These are phyloP conservation scores for Pseudoperonospora humuli DNA, from an alignment of 352 stramenopile genomes.

Conservation along the genomic window DNA sequence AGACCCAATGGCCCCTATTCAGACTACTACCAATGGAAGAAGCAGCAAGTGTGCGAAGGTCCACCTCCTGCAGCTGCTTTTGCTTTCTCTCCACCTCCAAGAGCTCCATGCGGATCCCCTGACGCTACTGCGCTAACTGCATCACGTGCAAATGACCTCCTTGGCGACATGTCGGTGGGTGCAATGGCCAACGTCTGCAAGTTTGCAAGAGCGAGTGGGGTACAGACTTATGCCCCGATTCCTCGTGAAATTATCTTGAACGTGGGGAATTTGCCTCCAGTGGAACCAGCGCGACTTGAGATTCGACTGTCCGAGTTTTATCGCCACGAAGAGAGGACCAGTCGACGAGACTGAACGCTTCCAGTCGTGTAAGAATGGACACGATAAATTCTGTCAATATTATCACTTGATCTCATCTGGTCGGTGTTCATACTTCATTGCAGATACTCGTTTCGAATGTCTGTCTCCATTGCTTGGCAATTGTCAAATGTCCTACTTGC, in stretches of 20 bases:
- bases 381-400: not conserved
- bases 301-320: constrained; percentile 56
- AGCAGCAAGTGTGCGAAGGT: constrained; percentile 21
- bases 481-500: not conserved
- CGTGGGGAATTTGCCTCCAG: constrained; percentile 19
- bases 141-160: constrained; percentile 2
- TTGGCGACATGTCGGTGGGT: constrained; percentile 29
- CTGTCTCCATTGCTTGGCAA: constrained; percentile 7
- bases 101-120: not conserved
- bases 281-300: constrained; percentile 45
- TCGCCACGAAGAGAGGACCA: constrained; percentile 8
- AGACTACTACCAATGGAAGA: constrained; percentile 50
- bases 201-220: constrained; percentile 22
- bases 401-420: not conserved
- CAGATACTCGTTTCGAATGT: constrained; percentile 8
- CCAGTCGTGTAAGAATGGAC: not conserved
- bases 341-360: not conserved
- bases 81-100: not conserved
- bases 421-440: no score
- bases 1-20: constrained; percentile 29
- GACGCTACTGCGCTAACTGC: not conserved
- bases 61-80: not conserved
- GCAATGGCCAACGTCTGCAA: constrained; percentile 54
- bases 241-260: constrained; percentile 28
- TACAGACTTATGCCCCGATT: constrained; percentile 35